Percentiles rank a stretch among this genome's conserved stretches.
Conservation (phyloP, 108 stramenopile species). For the Cyclostephanos tholiformis region DNA sequence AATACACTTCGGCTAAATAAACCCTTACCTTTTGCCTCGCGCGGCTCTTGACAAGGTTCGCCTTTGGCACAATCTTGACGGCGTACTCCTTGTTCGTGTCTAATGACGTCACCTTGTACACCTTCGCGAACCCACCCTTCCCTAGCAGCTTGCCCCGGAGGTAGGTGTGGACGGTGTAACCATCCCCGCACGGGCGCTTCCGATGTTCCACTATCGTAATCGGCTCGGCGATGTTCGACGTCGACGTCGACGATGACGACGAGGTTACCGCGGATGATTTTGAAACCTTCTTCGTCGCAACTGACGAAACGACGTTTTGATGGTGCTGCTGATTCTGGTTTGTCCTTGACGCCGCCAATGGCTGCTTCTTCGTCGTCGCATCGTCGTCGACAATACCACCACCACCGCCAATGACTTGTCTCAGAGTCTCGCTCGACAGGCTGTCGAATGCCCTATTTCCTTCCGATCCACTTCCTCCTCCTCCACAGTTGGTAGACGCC, state of each 20-base stretch:
- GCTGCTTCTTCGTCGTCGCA: neutral
- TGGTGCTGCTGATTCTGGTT: neutral
- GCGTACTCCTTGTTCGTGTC: constrained; percentile 87
- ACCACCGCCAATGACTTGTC: constrained; percentile 19
- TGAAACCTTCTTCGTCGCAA: neutral
- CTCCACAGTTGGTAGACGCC: neutral
- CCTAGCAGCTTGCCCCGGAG: constrained; percentile 81
- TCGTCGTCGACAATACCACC: constrained; percentile 4
- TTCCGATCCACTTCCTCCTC: constrained; percentile 13
- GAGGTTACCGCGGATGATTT: constrained; percentile 1
- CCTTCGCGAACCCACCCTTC: constrained; percentile 95
- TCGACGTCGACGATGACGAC: neutral
- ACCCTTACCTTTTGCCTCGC: constrained; percentile 93
- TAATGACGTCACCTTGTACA: constrained; percentile 83
- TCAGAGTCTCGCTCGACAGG: constrained; percentile 41
- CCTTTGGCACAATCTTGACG: constrained; percentile 93
- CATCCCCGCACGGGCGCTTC: constrained; percentile 74
- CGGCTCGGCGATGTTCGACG: constrained; percentile 16
- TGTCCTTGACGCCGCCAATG: neutral
- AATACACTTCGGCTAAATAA: no score
- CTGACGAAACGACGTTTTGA: constrained; percentile 8
- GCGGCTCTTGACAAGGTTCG: constrained; percentile 86
- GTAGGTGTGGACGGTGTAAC: constrained; percentile 84
- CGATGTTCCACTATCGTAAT: constrained; percentile 79
- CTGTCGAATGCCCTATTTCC: constrained; percentile 46